A percentile compares a stretch with the other conserved stretches of the same genome.
These are phyloP conservation scores for Colletotrichum salicis DNA, from an alignment of 2,329 filamentous ascomycete species.

Conservation along the genomic window DNA sequence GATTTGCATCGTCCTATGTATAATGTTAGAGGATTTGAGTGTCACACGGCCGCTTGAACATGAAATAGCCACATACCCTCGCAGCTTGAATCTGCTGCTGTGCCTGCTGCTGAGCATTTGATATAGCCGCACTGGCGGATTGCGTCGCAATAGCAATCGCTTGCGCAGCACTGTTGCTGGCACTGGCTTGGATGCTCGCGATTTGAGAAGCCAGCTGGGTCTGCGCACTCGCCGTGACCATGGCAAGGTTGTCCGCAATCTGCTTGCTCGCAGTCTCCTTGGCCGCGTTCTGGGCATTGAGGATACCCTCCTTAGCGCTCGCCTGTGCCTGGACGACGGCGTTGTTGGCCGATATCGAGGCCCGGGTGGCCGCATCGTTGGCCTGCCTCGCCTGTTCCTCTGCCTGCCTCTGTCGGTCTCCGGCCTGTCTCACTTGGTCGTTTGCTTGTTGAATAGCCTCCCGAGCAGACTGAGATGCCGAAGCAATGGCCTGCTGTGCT, in stretches of 20 bases:
- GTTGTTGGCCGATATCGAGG: constrained; percentile 39
- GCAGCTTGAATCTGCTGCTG: constrained; percentile 27
- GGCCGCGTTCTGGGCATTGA: constrained; percentile 37
- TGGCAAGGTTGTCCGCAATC: constrained; percentile 37
- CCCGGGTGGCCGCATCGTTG: constrained; percentile 39
- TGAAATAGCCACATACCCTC: constrained; percentile 4
- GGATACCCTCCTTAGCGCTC: constrained; percentile 30
- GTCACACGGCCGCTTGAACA: constrained; percentile 26
- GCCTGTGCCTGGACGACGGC: constrained; percentile 36
- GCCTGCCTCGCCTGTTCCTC: constrained; percentile 38
- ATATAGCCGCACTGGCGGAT: constrained; percentile 38
- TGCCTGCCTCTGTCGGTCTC: constrained; percentile 39
- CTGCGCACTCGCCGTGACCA: constrained; percentile 43
- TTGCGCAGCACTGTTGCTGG: constrained; percentile 39
- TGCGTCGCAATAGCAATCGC: constrained; percentile 42
- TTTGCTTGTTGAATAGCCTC: constrained; percentile 41
- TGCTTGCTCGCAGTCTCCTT: constrained; percentile 39
- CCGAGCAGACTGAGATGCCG: constrained; percentile 30
- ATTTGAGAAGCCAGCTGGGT: constrained; percentile 42
- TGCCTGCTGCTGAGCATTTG: constrained; percentile 32
- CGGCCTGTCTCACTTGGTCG: constrained; percentile 39
- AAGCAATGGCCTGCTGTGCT: constrained; percentile 33
- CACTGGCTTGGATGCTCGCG: constrained; percentile 38
- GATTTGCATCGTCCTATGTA: constrained; percentile 41
- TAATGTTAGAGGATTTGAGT: background rate